Base-by-base conservation (phyloP, 2,329 filamentous ascomycete species). In the Aspergillus eucalypticola region DNA sequence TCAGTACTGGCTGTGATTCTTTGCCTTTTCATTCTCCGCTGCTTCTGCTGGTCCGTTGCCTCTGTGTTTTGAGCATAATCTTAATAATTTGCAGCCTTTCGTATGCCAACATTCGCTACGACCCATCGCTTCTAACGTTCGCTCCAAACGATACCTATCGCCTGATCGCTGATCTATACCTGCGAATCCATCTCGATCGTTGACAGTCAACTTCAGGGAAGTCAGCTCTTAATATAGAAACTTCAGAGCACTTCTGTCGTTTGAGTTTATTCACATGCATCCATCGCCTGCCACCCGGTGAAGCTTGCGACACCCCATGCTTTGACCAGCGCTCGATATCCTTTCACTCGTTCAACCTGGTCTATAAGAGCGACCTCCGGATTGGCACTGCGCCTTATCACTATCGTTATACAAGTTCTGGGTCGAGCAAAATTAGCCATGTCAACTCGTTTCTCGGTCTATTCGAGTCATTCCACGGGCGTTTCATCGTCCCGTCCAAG, bases 381-480 rank as follows among this genome's bases (percentile, higher is more conserved):
- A n/a, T 41, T 27, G 38, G 21, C 17, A 44, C n/a, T 29, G 27
- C 25, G 19, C 53, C 42, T 46, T 19, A 21, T 41, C 10, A 15
- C 53, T 19, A 29, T 55, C 42, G 53, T 27, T 41, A 17, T 25
- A 32, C 29, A 25, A 29, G 27, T n/a, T 51, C 39, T 35, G 48
- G 41, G 54, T 35, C 21, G 8, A 17, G 11, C 42, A 35, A 50
- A 35, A 49, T 56, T 61, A 66, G 86, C 56, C 69, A 86, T 87
- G 83, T 84, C 85, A 62, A 85, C 84, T 66, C 85, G 86, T 67
- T 83, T 84, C 75, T 87, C 85, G 25, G 80, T 84, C 57, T 87
- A 85, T 71, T 88, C 86, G 49, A 84, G 76, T 61, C 75, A 90
- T 65, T 86, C 88, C 50, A 79, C 85, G 61, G 83, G 69, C 15